These are phyloP conservation scores for Coleophoma eucalyptorum DNA, from an alignment of 2,329 filamentous ascomycete species.

Conservation along the genomic window DNA sequence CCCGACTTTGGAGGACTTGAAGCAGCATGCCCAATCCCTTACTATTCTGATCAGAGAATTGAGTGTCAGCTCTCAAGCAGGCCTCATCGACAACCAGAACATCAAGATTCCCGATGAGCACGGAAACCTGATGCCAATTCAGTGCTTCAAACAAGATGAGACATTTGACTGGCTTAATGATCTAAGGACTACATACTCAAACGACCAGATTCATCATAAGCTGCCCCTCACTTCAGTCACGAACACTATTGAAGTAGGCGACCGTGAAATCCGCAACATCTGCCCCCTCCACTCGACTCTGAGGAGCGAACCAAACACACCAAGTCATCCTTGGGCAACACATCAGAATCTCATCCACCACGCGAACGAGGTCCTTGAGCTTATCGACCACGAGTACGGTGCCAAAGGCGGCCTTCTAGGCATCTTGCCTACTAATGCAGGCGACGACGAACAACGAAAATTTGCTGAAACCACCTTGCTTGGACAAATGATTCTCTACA, in stretches of 20 bases:
- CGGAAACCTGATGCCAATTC: neutral
- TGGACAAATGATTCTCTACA: slow-evolving; percentile 53
- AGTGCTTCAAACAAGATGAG: slow-evolving; percentile 35
- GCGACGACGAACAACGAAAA: slow-evolving; percentile 29
- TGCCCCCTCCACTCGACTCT: slow-evolving; percentile 18
- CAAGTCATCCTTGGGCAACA: slow-evolving; percentile 19
- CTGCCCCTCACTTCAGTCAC: slow-evolving; percentile 19
- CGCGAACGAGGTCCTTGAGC: slow-evolving; percentile 55
- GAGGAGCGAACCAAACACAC: slow-evolving; percentile 4
- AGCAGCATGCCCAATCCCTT: slow-evolving; percentile 57
- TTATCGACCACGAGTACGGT: slow-evolving; percentile 55
- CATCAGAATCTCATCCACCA: slow-evolving; percentile 44
- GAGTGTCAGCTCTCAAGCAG: slow-evolving; percentile 31
- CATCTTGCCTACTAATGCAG: slow-evolving; percentile 42
- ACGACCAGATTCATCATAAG: slow-evolving; percentile 19
- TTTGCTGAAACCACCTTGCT: slow-evolving; percentile 47
- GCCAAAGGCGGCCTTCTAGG: slow-evolving; percentile 52
- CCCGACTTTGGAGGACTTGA: slow-evolving; percentile 53
- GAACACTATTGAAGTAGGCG: slow-evolving; percentile 15
- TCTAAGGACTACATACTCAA: slow-evolving; percentile 45
- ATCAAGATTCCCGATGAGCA: neutral
- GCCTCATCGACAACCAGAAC: slow-evolving; percentile 20
- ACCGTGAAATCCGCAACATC: slow-evolving; percentile 9
- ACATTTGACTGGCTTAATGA: slow-evolving; percentile 56
- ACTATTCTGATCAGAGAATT: slow-evolving; percentile 46